Evolutionary conservation across 192 early-diverging fungal species (phyloP).

Genomic region (Rhizophagus sp.): DNA sequence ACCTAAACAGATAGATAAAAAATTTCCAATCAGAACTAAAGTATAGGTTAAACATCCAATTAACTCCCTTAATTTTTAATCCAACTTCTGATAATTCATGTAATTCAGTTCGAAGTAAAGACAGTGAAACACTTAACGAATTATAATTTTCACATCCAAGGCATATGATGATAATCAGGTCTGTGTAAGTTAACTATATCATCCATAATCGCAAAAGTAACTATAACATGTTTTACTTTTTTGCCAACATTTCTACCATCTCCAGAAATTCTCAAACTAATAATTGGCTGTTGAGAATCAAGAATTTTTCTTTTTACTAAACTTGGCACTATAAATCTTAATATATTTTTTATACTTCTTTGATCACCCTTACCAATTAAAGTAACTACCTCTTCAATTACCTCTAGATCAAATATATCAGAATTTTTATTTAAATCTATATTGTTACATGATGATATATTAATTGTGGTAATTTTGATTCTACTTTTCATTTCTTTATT

Average conservation of each 20-base stretch:
- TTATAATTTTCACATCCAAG: background rate
- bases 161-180: background rate
- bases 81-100: background rate
- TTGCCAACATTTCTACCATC: background rate
- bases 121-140: background rate
- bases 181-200: background rate
- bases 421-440: no score
- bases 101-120: background rate
- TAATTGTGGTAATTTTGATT: no score
- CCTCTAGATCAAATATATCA: background rate
- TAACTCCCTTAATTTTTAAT: background rate
- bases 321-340: background rate
- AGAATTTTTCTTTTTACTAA: background rate
- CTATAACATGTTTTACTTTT: slow-evolving; percentile 2
- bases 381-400: background rate
- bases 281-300: background rate
- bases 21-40: no score
- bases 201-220: background rate
- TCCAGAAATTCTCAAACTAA: background rate
- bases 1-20: no score
- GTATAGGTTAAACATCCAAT: background rate
- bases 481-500: no score
- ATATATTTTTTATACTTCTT: background rate
- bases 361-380: background rate
- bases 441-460: no score